Evolutionary conservation across 768 basidiomycete genomes (phyloP), one percentile per base, ranked within the genome.

Genomic region (Lactarius sp.): DNA sequence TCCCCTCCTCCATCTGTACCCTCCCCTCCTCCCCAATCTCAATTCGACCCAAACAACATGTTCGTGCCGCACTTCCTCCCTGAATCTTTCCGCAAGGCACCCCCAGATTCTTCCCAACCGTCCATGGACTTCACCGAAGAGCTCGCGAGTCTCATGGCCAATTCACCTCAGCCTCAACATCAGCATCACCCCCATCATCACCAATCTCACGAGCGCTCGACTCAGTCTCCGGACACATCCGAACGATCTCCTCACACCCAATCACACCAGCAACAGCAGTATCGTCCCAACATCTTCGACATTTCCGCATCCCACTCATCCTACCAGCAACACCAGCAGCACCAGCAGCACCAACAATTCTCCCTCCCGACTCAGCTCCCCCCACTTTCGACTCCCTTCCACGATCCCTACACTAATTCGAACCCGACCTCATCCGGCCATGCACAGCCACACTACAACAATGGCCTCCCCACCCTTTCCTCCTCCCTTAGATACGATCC

Each of bases 121-220:
- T 67, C 66, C 58, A 67, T 66, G 63, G 86, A 90, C 73, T 83
- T 89, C 68, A 75, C 77, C 46, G 87, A 90, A 73, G 90, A 90
- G 66, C 81, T 90, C 39, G 86, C 83, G 1, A 79, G 74, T 10
- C 79, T 88, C 65, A 84, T 87, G 73, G 78, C 74, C 60, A 67
- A 75, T 1, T 70, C 74, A 4, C 71, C 72, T 54, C 63, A 71
- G 46, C 68, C 69, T 3, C 58, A 50, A 4, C 63, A 64, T 20
- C 63, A 54, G 16, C 66, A 55, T 2, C 69, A 69, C 50, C 69
- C 67, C 50, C 70, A 72, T 60, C 71, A 70, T 67, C 71, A 70
- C 65, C 66, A 67, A 37, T 74, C 79, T 10, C 74, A 78, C 55
- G 81, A 80, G 39, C 76, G 78, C 64, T 77, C 78, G 0, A 78